These are phyloP conservation scores for Dictyostelium purpureum DNA, from an alignment of 78 protist species.

Conservation along the genomic window DNA sequence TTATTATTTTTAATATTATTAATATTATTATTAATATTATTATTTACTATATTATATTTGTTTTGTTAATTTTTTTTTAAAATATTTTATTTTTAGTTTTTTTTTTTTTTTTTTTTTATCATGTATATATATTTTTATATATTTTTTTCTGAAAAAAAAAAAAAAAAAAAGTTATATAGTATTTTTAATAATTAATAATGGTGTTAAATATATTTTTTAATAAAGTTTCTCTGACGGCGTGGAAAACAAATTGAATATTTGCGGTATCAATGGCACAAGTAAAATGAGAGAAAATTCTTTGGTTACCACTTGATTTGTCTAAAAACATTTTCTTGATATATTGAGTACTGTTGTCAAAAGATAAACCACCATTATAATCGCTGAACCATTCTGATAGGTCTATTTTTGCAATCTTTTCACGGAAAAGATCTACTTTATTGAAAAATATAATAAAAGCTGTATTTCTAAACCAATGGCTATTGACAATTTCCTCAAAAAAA, in stretches of 20 bases:
- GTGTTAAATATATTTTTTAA: slow-evolving; percentile 20
- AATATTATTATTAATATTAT: too few relatives aligned
- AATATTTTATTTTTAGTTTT: neutral
- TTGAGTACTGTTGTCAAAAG: slow-evolving; percentile 43
- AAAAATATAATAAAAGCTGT: slow-evolving; percentile 84
- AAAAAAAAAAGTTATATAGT: neutral
- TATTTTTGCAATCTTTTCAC: slow-evolving; percentile 76
- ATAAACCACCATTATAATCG: slow-evolving; percentile 78
- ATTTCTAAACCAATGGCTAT: slow-evolving; percentile 80
- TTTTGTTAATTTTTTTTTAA: too few relatives aligned
- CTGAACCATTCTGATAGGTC: slow-evolving; percentile 80
- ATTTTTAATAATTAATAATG: slow-evolving; percentile 18
- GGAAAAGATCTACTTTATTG: slow-evolving; percentile 88
- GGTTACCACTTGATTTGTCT: slow-evolving; percentile 27
- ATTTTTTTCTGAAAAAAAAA: neutral
- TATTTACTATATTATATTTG: too few relatives aligned
- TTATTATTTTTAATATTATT: too few relatives aligned
- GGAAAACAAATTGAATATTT: slow-evolving; percentile 84
- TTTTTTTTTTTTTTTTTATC: neutral
- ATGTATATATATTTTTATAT: too few relatives aligned
- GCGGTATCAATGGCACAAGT: slow-evolving; percentile 91
- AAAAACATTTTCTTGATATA: slow-evolving; percentile 71
- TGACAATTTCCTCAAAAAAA: slow-evolving; percentile 84
- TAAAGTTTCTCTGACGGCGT: slow-evolving; percentile 81
- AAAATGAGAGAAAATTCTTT: slow-evolving; percentile 73